Conservation (phyloP, 257 asterid genomes). For the Solanum habrochaites region DNA sequence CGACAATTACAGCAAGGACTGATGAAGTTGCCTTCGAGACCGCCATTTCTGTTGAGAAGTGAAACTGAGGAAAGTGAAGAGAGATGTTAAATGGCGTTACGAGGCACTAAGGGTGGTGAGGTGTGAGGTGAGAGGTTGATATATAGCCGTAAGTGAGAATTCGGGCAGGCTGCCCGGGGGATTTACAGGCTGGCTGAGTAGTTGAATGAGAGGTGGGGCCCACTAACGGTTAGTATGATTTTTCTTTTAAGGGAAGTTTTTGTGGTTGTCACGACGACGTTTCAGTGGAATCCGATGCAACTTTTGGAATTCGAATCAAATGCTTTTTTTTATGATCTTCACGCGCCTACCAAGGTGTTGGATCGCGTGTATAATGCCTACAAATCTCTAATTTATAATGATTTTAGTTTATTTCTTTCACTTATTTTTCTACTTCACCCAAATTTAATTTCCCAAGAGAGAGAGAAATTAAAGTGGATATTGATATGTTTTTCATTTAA, state of each 20-base stretch:
- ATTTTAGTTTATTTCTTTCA: too few species aligned
- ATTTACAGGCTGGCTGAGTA: conserved; percentile 34
- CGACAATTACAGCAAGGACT: conserved; percentile 3
- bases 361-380: neutral
- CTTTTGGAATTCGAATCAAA: neutral
- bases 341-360: neutral
- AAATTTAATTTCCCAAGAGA: too few species aligned
- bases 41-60: conserved; percentile 18
- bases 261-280: neutral
- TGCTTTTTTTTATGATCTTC: neutral
- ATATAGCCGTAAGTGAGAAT: conserved; percentile 2
- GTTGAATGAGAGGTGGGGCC: neutral
- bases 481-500: too few species aligned
- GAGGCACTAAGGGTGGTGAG: neutral
- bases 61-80: neutral
- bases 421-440: too few species aligned
- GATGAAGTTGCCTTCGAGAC: conserved; percentile 7
- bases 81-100: neutral
- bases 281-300: neutral
- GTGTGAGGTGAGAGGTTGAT: neutral
- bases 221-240: neutral
- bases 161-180: conserved; percentile 40
- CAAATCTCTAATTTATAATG: neutral
- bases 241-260: neutral
- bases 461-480: too few species aligned